phyloP scores from a whole-genome alignment of 2,329 filamentous ascomycete species.

The Teratosphaeria gauchensis region DNA sequence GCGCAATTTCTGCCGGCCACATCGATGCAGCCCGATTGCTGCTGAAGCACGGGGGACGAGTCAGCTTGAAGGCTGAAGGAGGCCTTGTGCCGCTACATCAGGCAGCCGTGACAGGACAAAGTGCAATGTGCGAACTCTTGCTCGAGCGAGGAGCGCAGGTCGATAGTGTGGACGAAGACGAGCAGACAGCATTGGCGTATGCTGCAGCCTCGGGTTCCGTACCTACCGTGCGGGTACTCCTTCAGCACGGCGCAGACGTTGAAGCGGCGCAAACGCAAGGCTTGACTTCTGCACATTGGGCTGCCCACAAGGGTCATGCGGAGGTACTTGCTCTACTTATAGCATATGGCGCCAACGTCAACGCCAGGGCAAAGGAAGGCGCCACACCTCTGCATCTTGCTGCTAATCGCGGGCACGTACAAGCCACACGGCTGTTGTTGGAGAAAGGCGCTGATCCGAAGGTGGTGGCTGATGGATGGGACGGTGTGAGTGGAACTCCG shows the following conservation, averaged over 20 bases:
- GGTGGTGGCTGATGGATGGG: slow-evolving; percentile 11
- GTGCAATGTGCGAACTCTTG: slow-evolving; percentile 20
- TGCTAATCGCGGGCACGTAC: slow-evolving; percentile 17
- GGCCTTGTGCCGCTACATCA: slow-evolving; percentile 19
- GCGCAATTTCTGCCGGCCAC: slow-evolving; percentile 19
- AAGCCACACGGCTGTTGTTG: slow-evolving; percentile 12
- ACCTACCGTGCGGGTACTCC: slow-evolving; percentile 12
- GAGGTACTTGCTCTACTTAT: slow-evolving; percentile 16
- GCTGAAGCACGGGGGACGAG: slow-evolving; percentile 18
- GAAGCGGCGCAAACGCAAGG: slow-evolving; percentile 14
- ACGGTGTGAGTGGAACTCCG: slow-evolving; percentile 17
- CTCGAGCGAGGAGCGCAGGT: slow-evolving; percentile 20
- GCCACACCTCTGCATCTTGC: slow-evolving; percentile 19
- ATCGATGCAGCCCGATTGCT: slow-evolving; percentile 18
- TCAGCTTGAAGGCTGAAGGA: slow-evolving; percentile 13
- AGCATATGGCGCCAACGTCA: slow-evolving; percentile 10
- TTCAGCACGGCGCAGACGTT: slow-evolving; percentile 14
- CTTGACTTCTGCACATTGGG: slow-evolving; percentile 20
- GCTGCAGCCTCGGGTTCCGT: slow-evolving; percentile 16
- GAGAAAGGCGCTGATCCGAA: slow-evolving; percentile 11
- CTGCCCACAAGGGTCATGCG: slow-evolving; percentile 19
- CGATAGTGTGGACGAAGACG: slow-evolving; percentile 16
- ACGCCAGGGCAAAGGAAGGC: slow-evolving; percentile 12
- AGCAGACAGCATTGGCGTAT: slow-evolving; percentile 20
- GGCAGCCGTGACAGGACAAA: slow-evolving; percentile 20